Base-by-base conservation (phyloP, 169 alveolate species). In the Plasmodium blacklocki region DNA sequence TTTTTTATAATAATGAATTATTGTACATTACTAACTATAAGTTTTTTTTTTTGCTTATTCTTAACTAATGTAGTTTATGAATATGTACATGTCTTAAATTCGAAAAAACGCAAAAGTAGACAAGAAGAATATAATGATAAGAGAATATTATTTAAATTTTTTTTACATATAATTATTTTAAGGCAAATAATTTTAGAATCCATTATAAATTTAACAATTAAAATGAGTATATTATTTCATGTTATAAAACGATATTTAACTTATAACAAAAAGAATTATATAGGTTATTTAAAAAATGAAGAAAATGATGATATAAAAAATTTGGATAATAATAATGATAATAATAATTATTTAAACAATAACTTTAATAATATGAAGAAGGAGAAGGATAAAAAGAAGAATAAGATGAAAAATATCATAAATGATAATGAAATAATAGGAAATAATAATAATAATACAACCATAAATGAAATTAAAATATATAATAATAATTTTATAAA, bases 141-240 rank as follows among this genome's bases (percentile, higher is more conserved):
- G 59, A 67, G 54, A 11, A 80, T 32, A 18, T 39, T 67, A 21
- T 6, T 56, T 47, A 21, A 56, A 49, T n/a, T 80, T 9, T 52
- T 80, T 67, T 39, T 80, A 49, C 90, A 80, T 60, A 58, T 67
- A 8, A 83, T 52, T 52, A 80, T 80, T 18, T 11, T 80, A 49
- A 59, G 32, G 12, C 73, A 80, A 8, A 67, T 68, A 21, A 9
- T 80, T 8, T 3, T 39, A 3, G 14, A 26, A 47, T 26, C 73
- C 18, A n/a, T 80, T 12, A 2, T 29, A 12, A 80, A 80, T 47
- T 80, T 80, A 23, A 18, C 21, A 4, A 52, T 52, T 18, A 80
- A 80, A 68, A 23, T 80, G 14, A 80, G 39, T 9, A 59, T 80
- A 45, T n/a, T 60, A n/a, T 2, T 45, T 19, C 43, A 60, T 29